Percentiles rank a stretch among this genome's conserved stretches.
Evolutionary conservation across 2,329 filamentous ascomycete genomes (phyloP).

Genomic region (Colletotrichum eremochloae): DNA sequence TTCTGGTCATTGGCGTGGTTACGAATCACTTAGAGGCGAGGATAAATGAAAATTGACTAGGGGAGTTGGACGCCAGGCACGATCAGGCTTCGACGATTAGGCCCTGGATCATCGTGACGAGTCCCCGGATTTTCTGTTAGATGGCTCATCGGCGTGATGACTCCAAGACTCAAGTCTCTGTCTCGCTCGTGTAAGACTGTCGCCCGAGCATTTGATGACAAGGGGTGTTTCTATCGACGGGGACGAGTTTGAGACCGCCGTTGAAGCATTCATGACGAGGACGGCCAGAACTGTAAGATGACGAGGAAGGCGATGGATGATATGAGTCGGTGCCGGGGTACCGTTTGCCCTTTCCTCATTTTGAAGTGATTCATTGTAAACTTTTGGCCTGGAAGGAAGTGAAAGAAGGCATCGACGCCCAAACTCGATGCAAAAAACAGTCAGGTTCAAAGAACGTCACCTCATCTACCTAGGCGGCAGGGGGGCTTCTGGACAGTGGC

Average conservation of each 20-base stretch:
- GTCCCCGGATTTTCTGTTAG: background rate
- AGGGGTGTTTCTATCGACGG: background rate
- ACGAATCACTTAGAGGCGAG: background rate
- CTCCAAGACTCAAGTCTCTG: too few relatives aligned
- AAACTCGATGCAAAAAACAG: background rate
- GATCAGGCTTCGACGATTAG: background rate
- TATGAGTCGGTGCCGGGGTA: background rate
- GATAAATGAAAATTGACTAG: background rate
- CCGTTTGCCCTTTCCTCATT: background rate
- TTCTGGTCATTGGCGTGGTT: background rate
- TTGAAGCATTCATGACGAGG: background rate
- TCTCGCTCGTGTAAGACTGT: background rate
- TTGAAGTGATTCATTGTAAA: background rate
- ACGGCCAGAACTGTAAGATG: background rate
- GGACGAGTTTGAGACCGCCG: background rate
- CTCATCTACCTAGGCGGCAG: too few relatives aligned
- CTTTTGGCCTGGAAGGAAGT: background rate
- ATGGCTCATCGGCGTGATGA: background rate
- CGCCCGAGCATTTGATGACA: background rate
- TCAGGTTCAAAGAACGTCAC: too few relatives aligned
- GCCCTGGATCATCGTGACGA: background rate
- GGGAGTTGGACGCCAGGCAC: background rate
- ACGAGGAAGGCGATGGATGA: background rate
- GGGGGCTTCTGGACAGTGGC: too few relatives aligned
- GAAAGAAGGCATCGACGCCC: background rate